These are phyloP conservation scores for Colletotrichum plurivorum DNA, from an alignment of 2,329 filamentous ascomycete genomes.

Conservation along the genomic window DNA sequence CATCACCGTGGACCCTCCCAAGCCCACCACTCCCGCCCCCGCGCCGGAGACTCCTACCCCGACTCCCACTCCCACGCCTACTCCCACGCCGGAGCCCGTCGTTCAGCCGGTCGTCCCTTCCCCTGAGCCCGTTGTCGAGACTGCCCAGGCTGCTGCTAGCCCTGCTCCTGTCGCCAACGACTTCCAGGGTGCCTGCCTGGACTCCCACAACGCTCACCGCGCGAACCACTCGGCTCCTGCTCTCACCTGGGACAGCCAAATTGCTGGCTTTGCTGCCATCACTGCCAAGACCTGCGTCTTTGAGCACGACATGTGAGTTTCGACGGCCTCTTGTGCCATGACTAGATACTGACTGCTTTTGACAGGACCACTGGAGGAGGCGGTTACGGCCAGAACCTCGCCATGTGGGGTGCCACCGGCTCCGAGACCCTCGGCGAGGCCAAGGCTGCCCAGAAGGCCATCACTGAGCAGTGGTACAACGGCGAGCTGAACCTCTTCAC, in stretches of 20 bases:
- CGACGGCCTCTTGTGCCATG: neutral
- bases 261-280: slow-evolving; percentile 74
- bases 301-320: slow-evolving; percentile 80
- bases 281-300: slow-evolving; percentile 80
- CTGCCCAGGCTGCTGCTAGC: slow-evolving; percentile 44
- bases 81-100: slow-evolving; percentile 36
- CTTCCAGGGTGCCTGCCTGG: slow-evolving; percentile 63
- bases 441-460: slow-evolving; percentile 74
- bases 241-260: slow-evolving; percentile 75
- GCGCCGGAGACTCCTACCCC: slow-evolving; percentile 34
- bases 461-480: slow-evolving; percentile 92
- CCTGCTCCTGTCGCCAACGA: slow-evolving; percentile 39
- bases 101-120: slow-evolving; percentile 26
- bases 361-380: slow-evolving; percentile 68
- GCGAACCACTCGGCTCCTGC: slow-evolving; percentile 80
- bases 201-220: slow-evolving; percentile 90
- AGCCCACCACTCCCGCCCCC: slow-evolving; percentile 46
- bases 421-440: slow-evolving; percentile 61
- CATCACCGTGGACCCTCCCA: slow-evolving; percentile 33
- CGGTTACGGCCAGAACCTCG: slow-evolving; percentile 93
- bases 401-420: slow-evolving; percentile 67
- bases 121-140: slow-evolving; percentile 26
- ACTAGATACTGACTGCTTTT: neutral
- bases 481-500: slow-evolving; percentile 72
- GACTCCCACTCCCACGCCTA: slow-evolving; percentile 32